Evolutionary conservation across 345 rosid species (phyloP).

Genomic region (Hirschfeldia incana): DNA sequence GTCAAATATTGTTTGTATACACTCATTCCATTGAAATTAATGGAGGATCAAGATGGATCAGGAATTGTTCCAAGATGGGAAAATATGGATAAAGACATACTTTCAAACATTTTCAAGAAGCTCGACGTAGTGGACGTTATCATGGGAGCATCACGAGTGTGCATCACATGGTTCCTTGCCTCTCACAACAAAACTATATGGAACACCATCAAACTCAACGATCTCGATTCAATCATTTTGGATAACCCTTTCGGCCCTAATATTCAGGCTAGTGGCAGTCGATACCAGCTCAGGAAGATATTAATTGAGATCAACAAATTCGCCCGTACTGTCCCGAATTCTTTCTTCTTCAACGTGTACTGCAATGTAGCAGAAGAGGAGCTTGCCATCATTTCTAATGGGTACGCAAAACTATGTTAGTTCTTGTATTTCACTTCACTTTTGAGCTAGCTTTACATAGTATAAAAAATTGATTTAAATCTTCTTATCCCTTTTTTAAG

Average conservation of each 20-base stretch:
- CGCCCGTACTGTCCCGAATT: neutral
- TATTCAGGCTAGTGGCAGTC: neutral
- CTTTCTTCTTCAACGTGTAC: neutral
- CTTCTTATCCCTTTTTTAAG: neutral
- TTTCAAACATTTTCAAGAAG: neutral
- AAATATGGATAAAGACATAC: neutral
- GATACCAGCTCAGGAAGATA: neutral
- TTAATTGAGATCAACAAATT: neutral
- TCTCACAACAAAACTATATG: constrained; percentile 9
- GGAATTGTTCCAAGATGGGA: neutral
- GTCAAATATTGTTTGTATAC: too few relatives aligned
- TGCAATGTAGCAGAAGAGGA: too few relatives aligned
- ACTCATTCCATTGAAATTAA: neutral
- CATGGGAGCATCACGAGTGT: constrained; percentile 1
- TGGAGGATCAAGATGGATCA: neutral
- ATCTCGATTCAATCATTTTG: neutral
- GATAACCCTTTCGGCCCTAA: neutral
- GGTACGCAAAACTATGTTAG: neutral
- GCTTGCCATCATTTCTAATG: too few relatives aligned
- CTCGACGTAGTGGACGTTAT: neutral
- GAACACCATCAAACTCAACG: neutral
- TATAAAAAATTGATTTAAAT: neutral
- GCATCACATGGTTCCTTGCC: constrained; percentile 14
- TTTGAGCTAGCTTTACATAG: too few relatives aligned
- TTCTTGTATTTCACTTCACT: too few relatives aligned